Evolutionary conservation across 345 rosid genomes (phyloP).

Genomic region (Eutrema yunnanense): DNA sequence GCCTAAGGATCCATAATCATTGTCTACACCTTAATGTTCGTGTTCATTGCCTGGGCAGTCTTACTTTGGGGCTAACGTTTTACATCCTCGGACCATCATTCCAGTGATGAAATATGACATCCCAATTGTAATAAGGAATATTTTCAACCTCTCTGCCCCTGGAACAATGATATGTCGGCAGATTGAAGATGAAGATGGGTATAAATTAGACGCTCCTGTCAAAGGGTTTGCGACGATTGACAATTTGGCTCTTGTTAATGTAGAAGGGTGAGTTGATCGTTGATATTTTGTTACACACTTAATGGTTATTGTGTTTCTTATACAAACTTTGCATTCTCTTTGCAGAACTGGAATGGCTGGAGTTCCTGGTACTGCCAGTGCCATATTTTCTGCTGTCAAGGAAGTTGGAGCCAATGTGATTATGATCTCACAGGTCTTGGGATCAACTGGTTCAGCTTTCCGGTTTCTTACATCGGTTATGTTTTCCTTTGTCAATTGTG

Average conservation of each 20-base stretch:
- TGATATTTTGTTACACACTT: not conserved
- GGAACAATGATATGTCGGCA: slow-evolving; percentile 82
- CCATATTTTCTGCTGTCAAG: slow-evolving; percentile 87
- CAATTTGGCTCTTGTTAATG: slow-evolving; percentile 92
- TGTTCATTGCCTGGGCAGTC: slow-evolving; percentile 55
- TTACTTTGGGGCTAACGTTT: slow-evolving; percentile 95
- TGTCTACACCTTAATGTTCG: slow-evolving; percentile 3
- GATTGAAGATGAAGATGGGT: slow-evolving; percentile 47
- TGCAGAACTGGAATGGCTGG: slow-evolving; percentile 99
- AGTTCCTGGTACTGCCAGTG: slow-evolving; percentile 95
- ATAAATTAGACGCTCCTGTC: slow-evolving; percentile 50
- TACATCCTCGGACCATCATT: slow-evolving; percentile 97
- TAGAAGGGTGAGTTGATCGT: slow-evolving; percentile 69
- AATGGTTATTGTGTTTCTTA: not conserved
- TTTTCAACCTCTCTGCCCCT: slow-evolving; percentile 82
- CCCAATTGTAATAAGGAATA: slow-evolving; percentile 91
- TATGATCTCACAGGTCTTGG: slow-evolving; percentile 90
- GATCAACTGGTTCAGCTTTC: not conserved
- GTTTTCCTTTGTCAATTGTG: slow-evolving; percentile 8
- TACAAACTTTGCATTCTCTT: slow-evolving; percentile 7
- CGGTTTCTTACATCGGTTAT: slow-evolving; percentile 3
- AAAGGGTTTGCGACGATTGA: slow-evolving; percentile 97
- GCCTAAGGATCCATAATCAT: not conserved
- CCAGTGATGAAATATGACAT: slow-evolving; percentile 92
- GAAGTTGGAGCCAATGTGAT: slow-evolving; percentile 98